phyloP scores from a whole-genome alignment of 2,329 filamentous ascomycete species.

The Trichophyton verrucosum region DNA sequence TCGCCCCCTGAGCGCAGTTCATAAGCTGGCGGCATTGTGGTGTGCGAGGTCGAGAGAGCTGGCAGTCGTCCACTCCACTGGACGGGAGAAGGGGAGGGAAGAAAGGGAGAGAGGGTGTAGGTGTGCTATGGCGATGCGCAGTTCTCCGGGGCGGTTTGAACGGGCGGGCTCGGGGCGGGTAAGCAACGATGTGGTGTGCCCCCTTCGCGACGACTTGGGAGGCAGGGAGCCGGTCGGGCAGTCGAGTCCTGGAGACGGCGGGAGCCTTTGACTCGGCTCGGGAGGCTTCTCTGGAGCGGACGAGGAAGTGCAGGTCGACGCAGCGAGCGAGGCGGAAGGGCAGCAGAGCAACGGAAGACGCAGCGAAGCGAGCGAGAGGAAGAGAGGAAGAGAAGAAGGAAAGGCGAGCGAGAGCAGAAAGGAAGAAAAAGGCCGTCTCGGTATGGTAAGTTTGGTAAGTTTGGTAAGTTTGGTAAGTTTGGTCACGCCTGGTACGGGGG shows the following conservation, averaged over 20 bases:
- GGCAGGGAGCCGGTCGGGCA: background rate
- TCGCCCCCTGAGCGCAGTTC: conserved; percentile 54
- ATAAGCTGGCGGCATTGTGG: conserved; percentile 48
- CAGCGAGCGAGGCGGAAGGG: background rate
- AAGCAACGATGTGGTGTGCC: too few species aligned
- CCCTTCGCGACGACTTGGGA: background rate
- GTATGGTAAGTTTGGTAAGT: background rate
- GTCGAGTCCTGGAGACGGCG: too few species aligned
- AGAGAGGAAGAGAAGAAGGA: background rate
- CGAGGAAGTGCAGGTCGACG: background rate
- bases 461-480: too few species aligned
- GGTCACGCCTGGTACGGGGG: too few species aligned
- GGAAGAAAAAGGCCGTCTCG: background rate
- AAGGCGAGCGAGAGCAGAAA: background rate
- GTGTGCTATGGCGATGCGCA: conserved; percentile 1
- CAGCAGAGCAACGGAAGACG: background rate
- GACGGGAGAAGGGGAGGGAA: background rate
- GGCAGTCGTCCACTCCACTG: background rate
- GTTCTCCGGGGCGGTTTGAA: background rate
- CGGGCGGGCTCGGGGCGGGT: background rate
- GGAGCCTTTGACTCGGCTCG: too few species aligned
- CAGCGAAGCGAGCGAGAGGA: background rate
- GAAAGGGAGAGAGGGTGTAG: background rate
- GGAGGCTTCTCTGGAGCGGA: too few species aligned
- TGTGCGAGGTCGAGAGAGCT: background rate